Evolutionary conservation across 192 early-diverging fungal genomes (phyloP).

Genomic region (Entomortierella parvispora): DNA sequence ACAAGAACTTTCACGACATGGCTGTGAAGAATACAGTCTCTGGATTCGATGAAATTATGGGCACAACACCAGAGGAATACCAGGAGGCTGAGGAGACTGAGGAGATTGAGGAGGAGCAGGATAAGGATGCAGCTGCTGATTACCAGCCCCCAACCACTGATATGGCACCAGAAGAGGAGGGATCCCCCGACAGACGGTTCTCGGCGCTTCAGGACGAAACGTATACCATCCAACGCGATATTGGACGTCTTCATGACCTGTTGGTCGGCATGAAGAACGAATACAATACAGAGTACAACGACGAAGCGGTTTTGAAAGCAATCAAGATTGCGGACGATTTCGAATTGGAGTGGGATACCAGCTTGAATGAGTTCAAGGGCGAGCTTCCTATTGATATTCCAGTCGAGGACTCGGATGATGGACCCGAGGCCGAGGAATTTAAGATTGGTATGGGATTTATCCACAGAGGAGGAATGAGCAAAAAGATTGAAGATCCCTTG

Average conservation of each 20-base stretch:
- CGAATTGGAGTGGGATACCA: constrained; percentile 12
- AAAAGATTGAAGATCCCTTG: too few species aligned
- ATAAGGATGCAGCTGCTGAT: constrained; percentile 25
- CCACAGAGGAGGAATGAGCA: too few species aligned
- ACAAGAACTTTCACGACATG: constrained; percentile 79
- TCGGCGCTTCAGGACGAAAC: constrained; percentile 35
- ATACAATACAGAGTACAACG: constrained; percentile 68
- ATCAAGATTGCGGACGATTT: constrained; percentile 52
- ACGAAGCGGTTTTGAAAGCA: constrained; percentile 62
- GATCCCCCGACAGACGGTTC: constrained; percentile 34
- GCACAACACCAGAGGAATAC: constrained; percentile 49
- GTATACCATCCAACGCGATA: constrained; percentile 14
- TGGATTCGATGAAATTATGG: constrained; percentile 68
- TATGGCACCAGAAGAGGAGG: too few species aligned
- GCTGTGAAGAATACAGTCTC: constrained; percentile 70
- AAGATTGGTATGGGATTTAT: background rate
- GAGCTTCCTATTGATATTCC: constrained; percentile 22
- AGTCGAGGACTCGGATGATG: constrained; percentile 22
- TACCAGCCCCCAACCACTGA: constrained; percentile 11
- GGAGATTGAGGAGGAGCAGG: constrained; percentile 34
- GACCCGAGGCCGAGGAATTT: constrained; percentile 37
- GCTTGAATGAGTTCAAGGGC: constrained; percentile 19
- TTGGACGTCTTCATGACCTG: constrained; percentile 21
- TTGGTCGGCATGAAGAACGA: constrained; percentile 52
- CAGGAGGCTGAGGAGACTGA: constrained; percentile 10